A percentile compares a stretch with the other conserved stretches of the same genome.
phyloP scores from a whole-genome alignment of 495 filamentous ascomycete genomes.

The Xylaria nigripes region DNA sequence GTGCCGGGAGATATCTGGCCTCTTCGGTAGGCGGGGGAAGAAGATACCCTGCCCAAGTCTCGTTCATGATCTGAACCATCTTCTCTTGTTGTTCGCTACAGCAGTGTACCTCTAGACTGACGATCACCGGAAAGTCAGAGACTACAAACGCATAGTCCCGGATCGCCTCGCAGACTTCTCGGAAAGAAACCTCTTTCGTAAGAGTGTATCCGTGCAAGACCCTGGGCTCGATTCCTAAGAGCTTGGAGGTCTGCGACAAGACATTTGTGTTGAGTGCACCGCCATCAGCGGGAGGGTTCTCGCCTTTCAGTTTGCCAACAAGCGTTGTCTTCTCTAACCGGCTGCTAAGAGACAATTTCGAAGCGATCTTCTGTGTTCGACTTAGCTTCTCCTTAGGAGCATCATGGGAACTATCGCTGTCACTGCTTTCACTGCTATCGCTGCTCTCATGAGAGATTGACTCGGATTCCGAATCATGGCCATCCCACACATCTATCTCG shows the following conservation, averaged over 20 bases:
- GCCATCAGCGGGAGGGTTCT: conserved; percentile 3
- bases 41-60: conserved; percentile 64
- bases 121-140: conserved; percentile 69
- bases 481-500: conserved; percentile 95
- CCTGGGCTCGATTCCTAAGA: conserved; percentile 52
- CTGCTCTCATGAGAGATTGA: no score
- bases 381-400: conserved; percentile 19
- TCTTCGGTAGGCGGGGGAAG: conserved; percentile 50
- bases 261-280: conserved; percentile 1
- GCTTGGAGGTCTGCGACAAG: conserved; percentile 23
- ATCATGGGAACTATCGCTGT: conserved; percentile 23
- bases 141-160: conserved; percentile 67
- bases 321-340: conserved; percentile 33
- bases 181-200: conserved; percentile 78
- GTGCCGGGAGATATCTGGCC: conserved; percentile 49
- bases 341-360: conserved; percentile 29
- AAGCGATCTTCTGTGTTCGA: conserved; percentile 23
- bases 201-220: conserved; percentile 87
- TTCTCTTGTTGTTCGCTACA: conserved; percentile 67
- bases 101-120: conserved; percentile 86
- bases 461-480: conserved; percentile 47
- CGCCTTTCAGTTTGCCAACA: conserved; percentile 31
- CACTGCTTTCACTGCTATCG: conserved; percentile 24
- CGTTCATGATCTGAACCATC: conserved; percentile 83
- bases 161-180: conserved; percentile 73